Evolutionary conservation across 163 green algal species (phyloP).

Genomic region (Coccomyxa subellipsoidea): DNA sequence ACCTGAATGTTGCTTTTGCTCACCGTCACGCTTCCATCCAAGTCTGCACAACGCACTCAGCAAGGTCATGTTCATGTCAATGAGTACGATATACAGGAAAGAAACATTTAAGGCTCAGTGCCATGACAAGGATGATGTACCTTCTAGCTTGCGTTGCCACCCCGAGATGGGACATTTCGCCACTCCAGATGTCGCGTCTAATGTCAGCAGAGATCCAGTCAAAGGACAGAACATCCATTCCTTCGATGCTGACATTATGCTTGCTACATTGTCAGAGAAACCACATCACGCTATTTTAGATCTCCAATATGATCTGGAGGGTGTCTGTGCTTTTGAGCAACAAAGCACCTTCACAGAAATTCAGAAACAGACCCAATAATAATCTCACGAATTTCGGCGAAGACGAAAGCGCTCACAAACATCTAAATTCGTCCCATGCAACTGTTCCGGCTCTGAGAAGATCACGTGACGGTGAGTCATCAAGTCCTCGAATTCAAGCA

Average conservation of each 20-base stretch:
- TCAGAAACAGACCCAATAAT: background rate
- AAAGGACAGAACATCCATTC: slow-evolving; percentile 73
- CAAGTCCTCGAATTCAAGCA: background rate
- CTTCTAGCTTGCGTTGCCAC: slow-evolving; percentile 46
- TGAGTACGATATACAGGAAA: background rate
- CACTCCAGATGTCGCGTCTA: slow-evolving; percentile 52
- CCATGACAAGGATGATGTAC: slow-evolving; percentile 25
- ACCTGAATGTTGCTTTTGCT: slow-evolving; percentile 46
- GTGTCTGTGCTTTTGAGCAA: background rate
- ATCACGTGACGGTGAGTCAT: background rate
- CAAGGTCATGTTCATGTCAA: background rate
- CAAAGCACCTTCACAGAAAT: background rate
- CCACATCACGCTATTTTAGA: background rate
- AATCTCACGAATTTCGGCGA: background rate
- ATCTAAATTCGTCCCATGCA: no score
- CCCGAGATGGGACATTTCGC: slow-evolving; percentile 51
- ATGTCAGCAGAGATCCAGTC: slow-evolving; percentile 58
- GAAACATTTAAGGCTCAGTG: background rate
- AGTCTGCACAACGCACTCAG: slow-evolving; percentile 29
- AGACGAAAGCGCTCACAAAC: no score
- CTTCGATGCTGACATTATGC: background rate
- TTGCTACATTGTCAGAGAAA: background rate
- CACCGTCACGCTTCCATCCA: slow-evolving; percentile 8
- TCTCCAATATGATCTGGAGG: background rate
- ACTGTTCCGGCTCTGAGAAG: no score